Conservation (phyloP, 2,329 filamentous ascomycete species). For the Diaporthe citriasiana region DNA sequence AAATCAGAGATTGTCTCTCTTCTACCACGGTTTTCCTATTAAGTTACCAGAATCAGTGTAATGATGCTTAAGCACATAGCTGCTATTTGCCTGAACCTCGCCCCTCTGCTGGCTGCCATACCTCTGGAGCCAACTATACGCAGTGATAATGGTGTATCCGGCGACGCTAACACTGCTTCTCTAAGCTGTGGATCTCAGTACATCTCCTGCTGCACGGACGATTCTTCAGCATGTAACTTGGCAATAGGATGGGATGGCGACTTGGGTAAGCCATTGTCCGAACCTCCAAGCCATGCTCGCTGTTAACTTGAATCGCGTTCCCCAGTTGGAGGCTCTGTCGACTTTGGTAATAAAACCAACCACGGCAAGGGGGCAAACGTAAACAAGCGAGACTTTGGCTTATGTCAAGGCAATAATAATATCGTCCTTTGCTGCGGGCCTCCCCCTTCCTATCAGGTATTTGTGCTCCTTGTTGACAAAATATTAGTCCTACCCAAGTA, state of each 20-base stretch:
- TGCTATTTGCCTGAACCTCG: neutral
- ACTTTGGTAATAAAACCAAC: constrained; percentile 15
- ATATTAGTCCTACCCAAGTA: neutral
- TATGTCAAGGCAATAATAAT: constrained; percentile 15
- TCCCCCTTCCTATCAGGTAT: constrained; percentile 3
- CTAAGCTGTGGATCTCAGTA: constrained; percentile 22
- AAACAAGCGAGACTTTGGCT: constrained; percentile 1
- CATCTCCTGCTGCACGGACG: constrained; percentile 17
- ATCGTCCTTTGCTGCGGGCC: constrained; percentile 1
- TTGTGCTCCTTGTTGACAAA: too few relatives aligned
- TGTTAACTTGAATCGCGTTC: neutral
- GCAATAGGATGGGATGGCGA: neutral
- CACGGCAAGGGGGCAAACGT: neutral
- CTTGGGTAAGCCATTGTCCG: neutral
- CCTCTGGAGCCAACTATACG: neutral
- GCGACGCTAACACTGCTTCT: constrained; percentile 6
- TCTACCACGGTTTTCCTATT: neutral
- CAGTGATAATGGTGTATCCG: constrained; percentile 11
- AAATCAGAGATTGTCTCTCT: neutral
- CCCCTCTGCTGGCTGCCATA: neutral
- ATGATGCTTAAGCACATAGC: neutral
- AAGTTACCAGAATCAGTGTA: neutral
- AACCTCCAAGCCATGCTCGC: neutral
- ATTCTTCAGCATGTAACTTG: constrained; percentile 19
- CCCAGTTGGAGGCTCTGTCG: neutral